Conservation (phyloP, 148 eudicot genomes). For the Rhododendron mucronatum region DNA sequence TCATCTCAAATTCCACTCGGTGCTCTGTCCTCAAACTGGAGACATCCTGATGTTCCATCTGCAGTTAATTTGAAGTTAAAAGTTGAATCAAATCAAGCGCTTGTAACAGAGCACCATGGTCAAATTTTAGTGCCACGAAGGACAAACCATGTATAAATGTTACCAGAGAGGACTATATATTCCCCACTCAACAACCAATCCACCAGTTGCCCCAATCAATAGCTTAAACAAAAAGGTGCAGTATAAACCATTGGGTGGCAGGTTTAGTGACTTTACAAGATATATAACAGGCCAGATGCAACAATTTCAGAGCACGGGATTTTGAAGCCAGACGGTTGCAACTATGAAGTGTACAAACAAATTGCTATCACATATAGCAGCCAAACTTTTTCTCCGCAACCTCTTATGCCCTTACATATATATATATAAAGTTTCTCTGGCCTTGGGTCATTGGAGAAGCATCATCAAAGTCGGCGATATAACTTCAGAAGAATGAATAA, state of each 20-base stretch:
- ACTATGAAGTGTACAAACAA: neutral
- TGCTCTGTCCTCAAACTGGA: slow-evolving; percentile 5
- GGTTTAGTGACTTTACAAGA: neutral
- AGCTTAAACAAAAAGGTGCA: neutral
- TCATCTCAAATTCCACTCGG: slow-evolving; percentile 15
- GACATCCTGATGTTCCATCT: slow-evolving; percentile 25
- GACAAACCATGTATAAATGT: neutral
- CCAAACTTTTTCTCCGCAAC: neutral
- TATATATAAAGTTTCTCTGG: neutral
- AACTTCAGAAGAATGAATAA: neutral
- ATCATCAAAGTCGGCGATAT: neutral
- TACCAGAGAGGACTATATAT: neutral
- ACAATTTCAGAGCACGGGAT: neutral
- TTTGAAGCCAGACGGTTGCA: neutral
- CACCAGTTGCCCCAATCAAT: neutral
- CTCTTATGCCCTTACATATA: neutral
- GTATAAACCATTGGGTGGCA: neutral
- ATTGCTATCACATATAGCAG: neutral
- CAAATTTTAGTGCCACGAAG: slow-evolving; percentile 3
- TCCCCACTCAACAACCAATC: neutral
- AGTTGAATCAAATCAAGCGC: neutral
- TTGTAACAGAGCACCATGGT: neutral
- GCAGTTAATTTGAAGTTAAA: slow-evolving; percentile 5
- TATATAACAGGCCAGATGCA: neutral
- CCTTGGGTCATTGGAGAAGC: neutral